Evolutionary conservation across 2,329 filamentous ascomycete species (phyloP), one percentile per base, ranked within the genome.

Genomic region (Colletotrichum lentis): DNA sequence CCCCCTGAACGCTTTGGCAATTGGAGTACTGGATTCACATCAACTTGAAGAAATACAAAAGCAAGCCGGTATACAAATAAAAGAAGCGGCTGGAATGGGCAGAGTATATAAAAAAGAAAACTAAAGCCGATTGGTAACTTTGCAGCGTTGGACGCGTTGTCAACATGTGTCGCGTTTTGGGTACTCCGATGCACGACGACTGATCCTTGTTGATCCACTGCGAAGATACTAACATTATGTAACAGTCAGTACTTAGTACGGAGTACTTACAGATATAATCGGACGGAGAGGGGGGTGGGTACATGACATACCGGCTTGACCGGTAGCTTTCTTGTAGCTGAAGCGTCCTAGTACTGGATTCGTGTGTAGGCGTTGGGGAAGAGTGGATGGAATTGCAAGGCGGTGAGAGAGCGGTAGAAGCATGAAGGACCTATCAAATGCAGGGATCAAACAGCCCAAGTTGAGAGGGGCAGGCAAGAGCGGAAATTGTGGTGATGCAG

Each of bases 401-500:
- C 46, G 57, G 57, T 60, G 57, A 60, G 46, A 14, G n/a, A 39
- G 18, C 14, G 31, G 7, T 12, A 14, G 37, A 27, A 55, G 53
- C 53, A 55, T 39, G 12, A 18, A 39, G 43, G 14, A 35, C 57
- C 31, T 60, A 49, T 60, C 20, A 49, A 37, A 41, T 16, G 20
- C n/a, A 47, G 35, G 7, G 24, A 39, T 49, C 49, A 31, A 31
- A 44, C 43, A 35, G 43, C 52, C 10, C n/a, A 16, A 22, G 52
- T 54, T 58, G 37, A 24, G 37, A 27, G 43, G 49, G 41, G 49
- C 31, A 39, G 22, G 37, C 53, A 27, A 47, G 27, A 24, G 52
- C 53, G 60, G 64, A 67, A 64, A 64, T 67, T 64, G 61, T 58
- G 41, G 54, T 67, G 52, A 66, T 67, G 64, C 59, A 57, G 64